Base-by-base conservation (phyloP, 345 rosid species). In the Melaleuca quinquenervia region DNA sequence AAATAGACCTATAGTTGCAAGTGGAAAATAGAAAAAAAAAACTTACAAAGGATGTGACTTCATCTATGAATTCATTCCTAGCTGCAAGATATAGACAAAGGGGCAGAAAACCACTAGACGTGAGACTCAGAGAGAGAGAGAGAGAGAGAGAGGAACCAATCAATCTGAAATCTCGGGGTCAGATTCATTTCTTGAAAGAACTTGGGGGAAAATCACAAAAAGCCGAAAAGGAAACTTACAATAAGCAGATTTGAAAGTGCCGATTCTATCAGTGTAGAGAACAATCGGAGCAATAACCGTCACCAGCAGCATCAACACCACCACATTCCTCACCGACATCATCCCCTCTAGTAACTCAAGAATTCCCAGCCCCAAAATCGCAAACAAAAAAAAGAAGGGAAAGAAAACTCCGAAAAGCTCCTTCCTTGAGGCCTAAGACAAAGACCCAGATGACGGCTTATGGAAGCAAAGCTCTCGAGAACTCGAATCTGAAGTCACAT, bases 221-320 rank as follows among this genome's bases (percentile, higher is more conserved):
- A 32, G 22, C 44, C 21, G 36, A 36, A 41, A 36, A 36, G 48
- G 11, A 32, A 36, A 86, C 89, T 84, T 76, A 95, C 90, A 90
- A 11, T 94, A 89, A 32, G 96, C 85, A 70, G 90, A 84, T 78
- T 85, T 91, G 91, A 92, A 90, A 84, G 96, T 49, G 83, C 93
- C 84, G 87, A 91, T 86, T n/a, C 90, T 85, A 84, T 95, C 93
- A 62, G 93, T 91, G 92, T 94, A 95, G 87, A 96, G 91, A 74
- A 95, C 36, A 83, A 97, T 92, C 27, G 99, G 99, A 86, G 99
- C 94, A 36, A 93, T 87, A 7, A 96, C 98, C 21, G 98, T 93
- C 74, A 94, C 84, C 51, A 90, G 85, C 2, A 97, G 91, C 93
- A 97, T 86, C 84, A 89, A 87, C 84, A 94, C 85, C 78, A 97